Base-by-base conservation (phyloP, 768 basidiomycete genomes). In the Trametes elegans region DNA sequence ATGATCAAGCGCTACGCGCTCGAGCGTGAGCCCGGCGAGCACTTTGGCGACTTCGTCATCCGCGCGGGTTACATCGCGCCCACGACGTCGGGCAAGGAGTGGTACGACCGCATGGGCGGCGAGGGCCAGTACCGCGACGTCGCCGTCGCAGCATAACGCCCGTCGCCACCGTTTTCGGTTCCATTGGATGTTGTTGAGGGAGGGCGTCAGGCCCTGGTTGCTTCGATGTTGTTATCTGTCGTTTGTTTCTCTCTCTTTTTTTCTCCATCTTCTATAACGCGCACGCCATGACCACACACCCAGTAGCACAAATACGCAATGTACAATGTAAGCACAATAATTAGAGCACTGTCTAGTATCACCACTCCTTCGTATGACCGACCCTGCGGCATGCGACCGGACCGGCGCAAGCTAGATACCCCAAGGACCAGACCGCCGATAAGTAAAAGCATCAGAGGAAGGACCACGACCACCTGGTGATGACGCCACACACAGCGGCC, bases 1-100 rank as follows among this genome's bases (percentile, higher is more conserved):
- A 94, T 99, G 90, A 96, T 99, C 79, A 93, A 92, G 71, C 78
- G 81, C 54, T 99, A 93, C 68, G 93, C 96, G 0, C 74, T 89
- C 24, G 94, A 98, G 70, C 79, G 96, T 41, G 73, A 77, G 3
- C 85, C 90, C 8, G 93, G 91, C 27, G 97, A 99, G 72, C 86
- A 76, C 53, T 98, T 99, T 65, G 97, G 97, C 28, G 97, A 98
- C 71, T 99, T 90, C 69, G 91, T 92, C 28, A 88, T 99, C 59
- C 80, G 96, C 42, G 88, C 84, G 23, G 93, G 95, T 39, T 93
- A 95, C 65, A 93, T 98, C 61, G 80, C 90, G 31, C 80, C 89
- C 2, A 94, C 91, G 0, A 88, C 83, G 1, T 81, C 85, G 32
- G 95, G 95, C 16, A 89, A 80, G 63, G 76, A 82, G 43, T 98